phyloP scores from a whole-genome alignment of 2,329 filamentous ascomycete genomes.

The Colletotrichum magnum region DNA sequence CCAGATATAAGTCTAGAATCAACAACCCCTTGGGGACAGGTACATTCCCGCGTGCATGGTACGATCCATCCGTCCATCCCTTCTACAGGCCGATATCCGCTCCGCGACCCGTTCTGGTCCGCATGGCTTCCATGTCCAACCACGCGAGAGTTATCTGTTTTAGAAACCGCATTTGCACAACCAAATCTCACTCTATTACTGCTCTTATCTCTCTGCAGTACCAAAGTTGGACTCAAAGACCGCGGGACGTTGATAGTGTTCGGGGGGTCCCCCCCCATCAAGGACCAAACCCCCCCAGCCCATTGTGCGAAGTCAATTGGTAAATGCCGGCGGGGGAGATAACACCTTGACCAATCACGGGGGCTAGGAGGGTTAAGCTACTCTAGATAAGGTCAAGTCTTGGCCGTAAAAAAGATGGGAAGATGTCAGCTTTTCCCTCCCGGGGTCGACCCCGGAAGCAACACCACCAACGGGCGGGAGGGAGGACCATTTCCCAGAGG shows the following conservation, averaged over 20 bases:
- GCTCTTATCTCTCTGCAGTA: constrained; percentile 19
- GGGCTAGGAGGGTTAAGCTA: neutral
- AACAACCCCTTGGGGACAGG: neutral
- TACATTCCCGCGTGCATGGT: constrained; percentile 28
- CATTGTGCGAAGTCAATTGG: constrained; percentile 30
- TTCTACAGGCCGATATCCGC: constrained; percentile 11
- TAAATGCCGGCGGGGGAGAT: constrained; percentile 39
- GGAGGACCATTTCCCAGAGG: constrained; percentile 26
- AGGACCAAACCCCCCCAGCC: neutral
- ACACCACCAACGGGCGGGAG: constrained; percentile 11
- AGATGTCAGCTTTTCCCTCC: neutral
- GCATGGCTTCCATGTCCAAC: constrained; percentile 18
- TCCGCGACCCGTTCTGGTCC: constrained; percentile 1
- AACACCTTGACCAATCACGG: constrained; percentile 25
- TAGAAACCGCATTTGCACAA: constrained; percentile 37
- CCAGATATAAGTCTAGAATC: constrained; percentile 8
- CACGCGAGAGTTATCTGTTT: constrained; percentile 36
- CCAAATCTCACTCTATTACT: constrained; percentile 1
- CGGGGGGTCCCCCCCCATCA: constrained; percentile 6
- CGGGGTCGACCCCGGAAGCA: constrained; percentile 33
- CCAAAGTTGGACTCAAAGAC: neutral
- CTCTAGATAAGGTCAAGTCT: constrained; percentile 24
- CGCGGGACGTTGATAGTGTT: neutral
- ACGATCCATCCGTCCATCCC: constrained; percentile 26
- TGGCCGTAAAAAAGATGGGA: neutral